phyloP scores from a whole-genome alignment of 345 rosid species.

The Salix dunnii region DNA sequence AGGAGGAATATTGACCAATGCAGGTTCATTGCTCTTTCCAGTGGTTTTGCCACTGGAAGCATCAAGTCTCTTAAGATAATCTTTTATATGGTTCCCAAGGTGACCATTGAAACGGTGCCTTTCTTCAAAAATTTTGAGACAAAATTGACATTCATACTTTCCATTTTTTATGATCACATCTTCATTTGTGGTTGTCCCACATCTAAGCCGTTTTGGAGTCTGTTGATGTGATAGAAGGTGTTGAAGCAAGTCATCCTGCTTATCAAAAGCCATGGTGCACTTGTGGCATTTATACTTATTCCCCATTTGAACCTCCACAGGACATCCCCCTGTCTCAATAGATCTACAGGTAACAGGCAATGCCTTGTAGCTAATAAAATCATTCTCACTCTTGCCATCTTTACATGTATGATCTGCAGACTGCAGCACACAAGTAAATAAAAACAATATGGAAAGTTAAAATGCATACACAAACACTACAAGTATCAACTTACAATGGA shows the following conservation, averaged over 20 bases:
- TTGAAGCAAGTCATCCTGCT: slow-evolving; percentile 37
- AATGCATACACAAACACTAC: slow-evolving; percentile 3
- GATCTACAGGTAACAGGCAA: slow-evolving; percentile 25
- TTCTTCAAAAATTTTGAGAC: slow-evolving; percentile 41
- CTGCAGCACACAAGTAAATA: slow-evolving; percentile 29
- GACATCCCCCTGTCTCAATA: slow-evolving; percentile 20
- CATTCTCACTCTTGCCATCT: slow-evolving; percentile 24
- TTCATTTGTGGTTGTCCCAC: slow-evolving; percentile 18
- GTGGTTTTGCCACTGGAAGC: slow-evolving; percentile 18
- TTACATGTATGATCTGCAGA: slow-evolving; percentile 19
- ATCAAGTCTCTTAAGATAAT: slow-evolving; percentile 35
- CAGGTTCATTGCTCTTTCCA: slow-evolving; percentile 13
- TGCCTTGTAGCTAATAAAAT: slow-evolving; percentile 15
- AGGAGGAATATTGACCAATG: slow-evolving; percentile 6
- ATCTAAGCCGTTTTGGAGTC: slow-evolving; percentile 23
- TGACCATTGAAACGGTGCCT: slow-evolving; percentile 38
- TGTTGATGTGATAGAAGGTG: slow-evolving; percentile 42
- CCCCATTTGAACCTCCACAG: slow-evolving; percentile 13
- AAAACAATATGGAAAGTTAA: background rate
- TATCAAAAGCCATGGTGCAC: slow-evolving; percentile 36
- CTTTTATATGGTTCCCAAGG: slow-evolving; percentile 45
- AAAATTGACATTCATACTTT: slow-evolving; percentile 50
- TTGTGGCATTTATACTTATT: slow-evolving; percentile 43
- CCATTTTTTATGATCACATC: slow-evolving; percentile 37
- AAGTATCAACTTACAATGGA: slow-evolving; percentile 37